Percentiles rank a stretch among this genome's conserved stretches.
phyloP scores from a whole-genome alignment of 306 rosid genomes.

The Trifolium subterraneum region DNA sequence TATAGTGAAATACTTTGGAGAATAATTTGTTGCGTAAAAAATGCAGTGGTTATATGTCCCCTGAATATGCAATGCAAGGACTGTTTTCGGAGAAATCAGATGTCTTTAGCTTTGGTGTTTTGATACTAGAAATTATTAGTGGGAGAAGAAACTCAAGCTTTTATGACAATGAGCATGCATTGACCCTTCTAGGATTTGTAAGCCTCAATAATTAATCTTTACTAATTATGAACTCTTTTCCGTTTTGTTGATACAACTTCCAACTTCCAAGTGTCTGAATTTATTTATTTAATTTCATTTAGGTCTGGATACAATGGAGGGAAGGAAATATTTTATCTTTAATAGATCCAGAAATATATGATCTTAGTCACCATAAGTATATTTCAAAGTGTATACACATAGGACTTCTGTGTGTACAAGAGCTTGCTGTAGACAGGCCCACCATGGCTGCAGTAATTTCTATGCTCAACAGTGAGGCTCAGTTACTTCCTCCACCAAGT shows the following conservation, averaged over 20 bases:
- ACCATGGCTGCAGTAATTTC: conserved; percentile 23
- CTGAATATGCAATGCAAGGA: conserved; percentile 40
- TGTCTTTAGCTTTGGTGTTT: conserved; percentile 42
- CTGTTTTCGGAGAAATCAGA: conserved; percentile 39
- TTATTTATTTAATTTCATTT: neutral
- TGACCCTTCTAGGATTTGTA: conserved; percentile 37
- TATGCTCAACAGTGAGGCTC: conserved; percentile 31
- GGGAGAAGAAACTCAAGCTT: conserved; percentile 40
- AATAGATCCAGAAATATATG: conserved; percentile 14
- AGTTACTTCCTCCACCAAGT: conserved; percentile 22
- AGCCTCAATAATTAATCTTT: neutral
- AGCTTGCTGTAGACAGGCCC: conserved; percentile 3
- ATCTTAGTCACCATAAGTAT: neutral
- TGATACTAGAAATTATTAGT: conserved; percentile 37
- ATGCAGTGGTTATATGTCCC: conserved; percentile 35
- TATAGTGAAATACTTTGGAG: neutral
- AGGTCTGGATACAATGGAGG: conserved; percentile 41
- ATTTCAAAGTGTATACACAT: conserved; percentile 22
- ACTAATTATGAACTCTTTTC: neutral
- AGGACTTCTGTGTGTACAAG: conserved; percentile 39
- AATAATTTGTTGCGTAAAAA: neutral
- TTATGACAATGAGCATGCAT: conserved; percentile 2
- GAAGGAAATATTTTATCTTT: conserved; percentile 9
- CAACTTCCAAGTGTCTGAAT: neutral
- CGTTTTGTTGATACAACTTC: neutral